These are phyloP conservation scores for Beauveria varroae DNA, from an alignment of 2,329 filamentous ascomycete species.

Conservation along the genomic window DNA sequence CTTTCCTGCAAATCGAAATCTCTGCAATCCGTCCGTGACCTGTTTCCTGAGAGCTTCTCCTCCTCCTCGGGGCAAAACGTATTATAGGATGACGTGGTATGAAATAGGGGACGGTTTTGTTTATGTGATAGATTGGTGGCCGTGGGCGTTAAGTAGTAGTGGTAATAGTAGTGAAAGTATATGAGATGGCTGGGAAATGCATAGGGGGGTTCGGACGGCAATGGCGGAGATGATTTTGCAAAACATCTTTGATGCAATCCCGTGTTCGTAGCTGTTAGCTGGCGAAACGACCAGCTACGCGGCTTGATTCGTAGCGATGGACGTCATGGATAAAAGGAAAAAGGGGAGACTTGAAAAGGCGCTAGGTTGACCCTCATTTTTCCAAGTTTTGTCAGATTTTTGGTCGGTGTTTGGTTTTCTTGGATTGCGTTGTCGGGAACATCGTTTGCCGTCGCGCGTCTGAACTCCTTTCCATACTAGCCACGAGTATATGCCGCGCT, in stretches of 20 bases:
- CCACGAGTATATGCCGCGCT: background rate
- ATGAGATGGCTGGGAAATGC: background rate
- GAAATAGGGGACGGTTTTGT: background rate
- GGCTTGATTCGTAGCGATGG: conserved; percentile 3
- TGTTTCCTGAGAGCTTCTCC: background rate
- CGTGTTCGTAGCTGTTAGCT: conserved; percentile 4
- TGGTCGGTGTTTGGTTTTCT: background rate
- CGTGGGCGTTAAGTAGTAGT: background rate
- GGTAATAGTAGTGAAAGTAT: background rate
- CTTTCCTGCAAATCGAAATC: background rate
- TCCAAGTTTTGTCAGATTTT: background rate
- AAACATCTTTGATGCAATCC: background rate
- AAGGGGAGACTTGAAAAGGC: background rate
- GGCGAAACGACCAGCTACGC: background rate
- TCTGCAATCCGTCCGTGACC: background rate
- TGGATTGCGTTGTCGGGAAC: background rate
- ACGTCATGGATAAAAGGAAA: background rate
- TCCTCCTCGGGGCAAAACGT: conserved; percentile 3
- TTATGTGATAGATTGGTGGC: background rate
- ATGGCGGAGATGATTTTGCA: background rate
- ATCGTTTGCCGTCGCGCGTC: background rate
- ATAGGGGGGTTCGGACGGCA: background rate
- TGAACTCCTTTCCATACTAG: background rate
- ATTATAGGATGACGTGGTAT: conserved; percentile 10
- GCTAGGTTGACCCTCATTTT: background rate